These are phyloP conservation scores for Pulveroboletus sp. DNA, from an alignment of 768 basidiomycete species.

Conservation along the genomic window DNA sequence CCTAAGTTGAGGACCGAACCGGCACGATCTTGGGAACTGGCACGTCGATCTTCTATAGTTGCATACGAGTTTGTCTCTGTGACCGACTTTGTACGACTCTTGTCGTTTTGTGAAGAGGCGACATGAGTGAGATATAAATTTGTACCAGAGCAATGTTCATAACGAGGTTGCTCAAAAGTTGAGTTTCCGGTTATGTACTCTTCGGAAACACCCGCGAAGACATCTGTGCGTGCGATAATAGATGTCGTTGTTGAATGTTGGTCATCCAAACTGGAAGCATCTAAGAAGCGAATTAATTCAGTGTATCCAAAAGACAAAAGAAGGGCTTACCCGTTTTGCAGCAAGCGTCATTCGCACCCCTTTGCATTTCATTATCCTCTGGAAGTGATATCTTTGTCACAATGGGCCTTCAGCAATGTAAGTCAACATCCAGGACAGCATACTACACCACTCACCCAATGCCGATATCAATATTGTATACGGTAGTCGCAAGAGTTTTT, in stretches of 20 bases:
- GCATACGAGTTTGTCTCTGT: neutral
- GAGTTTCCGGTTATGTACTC: neutral
- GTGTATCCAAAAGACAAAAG: neutral
- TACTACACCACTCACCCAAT: neutral
- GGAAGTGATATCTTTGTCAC: too few relatives aligned
- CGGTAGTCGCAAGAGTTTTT: neutral
- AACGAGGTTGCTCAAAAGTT: neutral
- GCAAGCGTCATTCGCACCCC: neutral
- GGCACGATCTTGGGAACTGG: neutral
- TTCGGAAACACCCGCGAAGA: neutral
- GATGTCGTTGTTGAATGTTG: neutral
- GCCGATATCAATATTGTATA: neutral
- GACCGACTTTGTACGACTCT: neutral
- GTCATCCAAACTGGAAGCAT: neutral
- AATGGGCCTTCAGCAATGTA: neutral
- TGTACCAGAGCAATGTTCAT: neutral
- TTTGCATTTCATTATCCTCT: neutral
- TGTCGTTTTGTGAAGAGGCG: neutral
- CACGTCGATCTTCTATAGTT: neutral
- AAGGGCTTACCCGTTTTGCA: neutral
- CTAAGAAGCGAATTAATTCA: neutral
- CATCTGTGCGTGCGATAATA: neutral
- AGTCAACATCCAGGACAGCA: neutral
- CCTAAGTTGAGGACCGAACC: neutral
- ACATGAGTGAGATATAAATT: neutral